Evolutionary conservation across 2,329 filamentous ascomycete genomes (phyloP).

Genomic region (Mycogone perniciosa): DNA sequence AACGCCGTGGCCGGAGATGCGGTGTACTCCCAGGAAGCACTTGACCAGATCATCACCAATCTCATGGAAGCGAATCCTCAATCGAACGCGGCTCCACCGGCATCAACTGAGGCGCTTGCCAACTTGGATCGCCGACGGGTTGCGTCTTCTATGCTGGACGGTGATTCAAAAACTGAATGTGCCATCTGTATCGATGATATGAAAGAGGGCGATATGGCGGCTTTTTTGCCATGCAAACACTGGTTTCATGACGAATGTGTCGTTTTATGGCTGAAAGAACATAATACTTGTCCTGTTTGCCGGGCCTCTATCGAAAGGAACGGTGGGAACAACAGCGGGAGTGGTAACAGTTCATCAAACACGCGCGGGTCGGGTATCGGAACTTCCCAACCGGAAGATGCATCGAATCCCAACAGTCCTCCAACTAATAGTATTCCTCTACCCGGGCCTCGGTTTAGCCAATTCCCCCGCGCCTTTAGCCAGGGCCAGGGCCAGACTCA

Average conservation of each 20-base stretch:
- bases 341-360: not conserved
- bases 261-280: conserved; percentile 75
- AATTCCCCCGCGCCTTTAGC: conserved; percentile 21
- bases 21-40: conserved; percentile 83
- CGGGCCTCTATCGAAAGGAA: conserved; percentile 50
- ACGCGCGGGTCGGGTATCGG: not conserved
- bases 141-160: conserved; percentile 60
- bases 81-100: conserved; percentile 75
- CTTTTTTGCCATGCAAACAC: conserved; percentile 78
- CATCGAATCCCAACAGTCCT: not conserved
- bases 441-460: conserved; percentile 12
- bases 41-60: conserved; percentile 81
- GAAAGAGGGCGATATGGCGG: conserved; percentile 63
- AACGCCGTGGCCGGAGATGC: conserved; percentile 63
- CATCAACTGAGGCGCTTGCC: conserved; percentile 66
- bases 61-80: conserved; percentile 78
- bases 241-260: conserved; percentile 90
- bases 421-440: conserved; percentile 2
- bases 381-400: not conserved
- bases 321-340: conserved; percentile 12
- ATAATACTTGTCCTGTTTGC: conserved; percentile 88
- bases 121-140: conserved; percentile 66
- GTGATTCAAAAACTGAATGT: conserved; percentile 70
- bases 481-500: conserved; percentile 14
- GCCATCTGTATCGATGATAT: conserved; percentile 93